Evolutionary conservation across 2,329 filamentous ascomycete genomes (phyloP), one percentile per base, ranked within the genome.

Genomic region (Raffaelea ambrosiae): DNA sequence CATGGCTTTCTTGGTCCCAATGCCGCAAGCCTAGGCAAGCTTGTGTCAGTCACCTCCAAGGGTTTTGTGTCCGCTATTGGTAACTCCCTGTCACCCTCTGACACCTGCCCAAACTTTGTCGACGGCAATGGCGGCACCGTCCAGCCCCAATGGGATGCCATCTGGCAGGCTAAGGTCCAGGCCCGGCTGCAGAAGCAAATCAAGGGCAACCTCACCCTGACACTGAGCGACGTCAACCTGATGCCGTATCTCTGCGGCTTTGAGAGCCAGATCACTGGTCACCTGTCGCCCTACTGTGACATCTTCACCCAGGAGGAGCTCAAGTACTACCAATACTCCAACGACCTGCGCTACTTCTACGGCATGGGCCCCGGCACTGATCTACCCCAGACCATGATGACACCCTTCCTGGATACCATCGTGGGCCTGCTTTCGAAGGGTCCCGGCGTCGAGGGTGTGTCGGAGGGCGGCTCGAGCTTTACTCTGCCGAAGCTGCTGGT

Each of bases 221-320:
- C 52, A 5, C 4, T 29, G 31, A 63, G 61, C 2, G 78, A 84
- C 49, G 38, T 51, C 29, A 22, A 44, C 8, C 53, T 51, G 40
- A 79, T 86, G 44, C 80, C 81, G 0, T 84, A 86, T 55, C 68
- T 85, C n/a, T 87, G 83, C 55, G 83, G 80, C 4, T 86, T 83
- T 50, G 83, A 87, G 56, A 79, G 74, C 3, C 82, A 86, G 56
- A 84, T 86, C 53, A 78, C 70, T 0, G 81, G 82, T 1, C 65
- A 63, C 2, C 60, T 77, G 4, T 83, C 78, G 4, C 77, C 80
- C 0, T 85, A 77, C 67, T 86, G 83, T 58, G 66, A 67, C 44
- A 67, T 83, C 16, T 81, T 84, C 55, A 80, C 73, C 3, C 67
- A 81, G 31, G 66, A 77, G 3, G 83, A 86, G 59, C 69, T 83